phyloP scores from a whole-genome alignment of 208 protist species.

The Trypanosoma melophagium region DNA sequence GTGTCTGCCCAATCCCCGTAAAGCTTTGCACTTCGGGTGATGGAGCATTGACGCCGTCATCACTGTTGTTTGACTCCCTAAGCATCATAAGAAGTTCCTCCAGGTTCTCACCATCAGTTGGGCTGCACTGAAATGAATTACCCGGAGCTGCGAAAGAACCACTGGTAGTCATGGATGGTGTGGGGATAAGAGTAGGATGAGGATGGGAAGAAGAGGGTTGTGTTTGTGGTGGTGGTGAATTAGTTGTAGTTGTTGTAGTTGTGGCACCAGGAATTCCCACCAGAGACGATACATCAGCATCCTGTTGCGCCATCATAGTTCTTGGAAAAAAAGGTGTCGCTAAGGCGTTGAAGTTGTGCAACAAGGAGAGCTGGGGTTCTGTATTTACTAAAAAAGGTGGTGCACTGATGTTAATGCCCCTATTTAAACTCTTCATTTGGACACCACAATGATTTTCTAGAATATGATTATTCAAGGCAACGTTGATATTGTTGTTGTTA shows the following conservation, averaged over 20 bases:
- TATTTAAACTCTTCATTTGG: not conserved
- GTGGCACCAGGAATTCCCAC: no score
- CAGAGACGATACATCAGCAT: not conserved
- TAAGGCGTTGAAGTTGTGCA: not conserved
- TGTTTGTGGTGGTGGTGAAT: no score
- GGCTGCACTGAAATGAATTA: not conserved
- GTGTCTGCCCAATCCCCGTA: not conserved
- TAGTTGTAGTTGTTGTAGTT: no score
- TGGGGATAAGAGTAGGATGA: not conserved
- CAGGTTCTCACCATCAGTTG: not conserved
- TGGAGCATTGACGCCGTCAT: not conserved
- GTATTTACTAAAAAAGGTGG: conserved; percentile 1
- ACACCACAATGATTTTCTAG: conserved; percentile 1
- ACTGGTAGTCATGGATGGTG: not conserved
- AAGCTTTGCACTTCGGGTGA: not conserved
- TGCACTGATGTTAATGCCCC: not conserved
- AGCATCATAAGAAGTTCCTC: conserved; percentile 11
- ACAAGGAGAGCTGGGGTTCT: not conserved
- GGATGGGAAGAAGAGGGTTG: no score
- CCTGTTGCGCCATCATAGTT: not conserved
- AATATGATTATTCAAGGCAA: not conserved
- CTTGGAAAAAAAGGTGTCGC: not conserved
- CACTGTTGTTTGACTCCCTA: not conserved
- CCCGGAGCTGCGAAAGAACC: not conserved
- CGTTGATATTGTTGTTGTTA: conserved; percentile 25